Percentiles rank a stretch among this genome's conserved stretches.
These are phyloP conservation scores for Flaveria robusta DNA, from an alignment of 129 eudicot species.

Conservation along the genomic window DNA sequence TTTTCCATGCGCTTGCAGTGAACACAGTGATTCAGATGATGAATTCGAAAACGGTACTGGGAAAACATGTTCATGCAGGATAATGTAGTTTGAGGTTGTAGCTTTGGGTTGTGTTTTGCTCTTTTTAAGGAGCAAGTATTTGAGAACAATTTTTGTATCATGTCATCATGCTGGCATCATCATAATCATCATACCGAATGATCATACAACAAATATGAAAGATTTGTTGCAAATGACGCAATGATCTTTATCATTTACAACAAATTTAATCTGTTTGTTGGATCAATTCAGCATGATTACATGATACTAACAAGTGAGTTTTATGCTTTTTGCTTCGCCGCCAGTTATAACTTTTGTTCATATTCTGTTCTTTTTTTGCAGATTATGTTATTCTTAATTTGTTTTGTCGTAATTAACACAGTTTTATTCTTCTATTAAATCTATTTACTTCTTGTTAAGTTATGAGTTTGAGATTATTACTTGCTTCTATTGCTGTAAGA, in stretches of 20 bases:
- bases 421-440: slow-evolving; percentile 8
- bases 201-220: slow-evolving; percentile 18
- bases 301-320: slow-evolving; percentile 33
- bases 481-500: not conserved
- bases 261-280: slow-evolving; percentile 15
- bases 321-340: slow-evolving; percentile 14
- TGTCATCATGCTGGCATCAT: slow-evolving; percentile 25
- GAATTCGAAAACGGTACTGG: slow-evolving; percentile 56
- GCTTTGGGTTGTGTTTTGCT: slow-evolving; percentile 18
- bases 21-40: slow-evolving; percentile 64
- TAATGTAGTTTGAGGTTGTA: slow-evolving; percentile 55
- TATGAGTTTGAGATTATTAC: not conserved
- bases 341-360: slow-evolving; percentile 29
- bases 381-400: slow-evolving; percentile 28
- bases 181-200: not conserved
- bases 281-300: slow-evolving; percentile 23
- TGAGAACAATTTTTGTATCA: slow-evolving; percentile 27
- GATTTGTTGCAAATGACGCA: slow-evolving; percentile 20
- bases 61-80: slow-evolving; percentile 79
- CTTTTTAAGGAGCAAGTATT: slow-evolving; percentile 13
- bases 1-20: slow-evolving; percentile 45
- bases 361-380: slow-evolving; percentile 29
- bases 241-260: slow-evolving; percentile 21
- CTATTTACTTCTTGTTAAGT: not conserved
- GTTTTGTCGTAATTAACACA: slow-evolving; percentile 34